Evolutionary conservation across 2,329 filamentous ascomycete species (phyloP).

Genomic region (Colletotrichum filicis): DNA sequence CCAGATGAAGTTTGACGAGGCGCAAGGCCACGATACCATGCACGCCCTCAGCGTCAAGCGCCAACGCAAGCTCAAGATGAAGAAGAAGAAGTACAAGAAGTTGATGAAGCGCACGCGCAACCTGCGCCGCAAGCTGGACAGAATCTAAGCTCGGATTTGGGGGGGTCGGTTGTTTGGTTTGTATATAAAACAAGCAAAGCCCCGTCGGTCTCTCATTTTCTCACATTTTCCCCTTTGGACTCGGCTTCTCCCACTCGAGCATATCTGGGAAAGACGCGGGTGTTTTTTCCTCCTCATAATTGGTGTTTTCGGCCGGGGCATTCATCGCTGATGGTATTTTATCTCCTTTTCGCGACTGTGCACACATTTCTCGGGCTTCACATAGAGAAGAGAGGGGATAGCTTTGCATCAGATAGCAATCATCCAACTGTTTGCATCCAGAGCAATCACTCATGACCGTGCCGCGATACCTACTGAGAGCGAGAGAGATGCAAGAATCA

Average conservation of each 20-base stretch:
- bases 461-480: conserved; percentile 4
- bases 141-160: conserved; percentile 58
- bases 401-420: conserved; percentile 35
- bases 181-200: conserved; percentile 39
- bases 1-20: conserved; percentile 69
- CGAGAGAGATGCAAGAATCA: not conserved
- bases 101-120: conserved; percentile 92
- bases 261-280: conserved; percentile 34
- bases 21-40: conserved; percentile 67
- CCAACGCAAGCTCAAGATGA: conserved; percentile 97
- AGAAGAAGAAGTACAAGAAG: conserved; percentile 99
- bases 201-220: conserved; percentile 21
- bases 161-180: conserved; percentile 17
- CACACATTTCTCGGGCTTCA: conserved; percentile 21
- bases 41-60: conserved; percentile 89
- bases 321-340: conserved; percentile 22
- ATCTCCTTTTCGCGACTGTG: conserved; percentile 8
- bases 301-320: conserved; percentile 26
- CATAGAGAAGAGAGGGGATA: conserved; percentile 29
- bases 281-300: conserved; percentile 22
- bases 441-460: conserved; percentile 17
- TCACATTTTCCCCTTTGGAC: conserved; percentile 1
- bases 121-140: conserved; percentile 84
- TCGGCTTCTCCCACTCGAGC: conserved; percentile 19
- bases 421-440: conserved; percentile 29